Percentiles rank a stretch among this genome's conserved stretches.
phyloP scores from a whole-genome alignment of 2,329 filamentous ascomycete genomes.

The Fusarium sp. region DNA sequence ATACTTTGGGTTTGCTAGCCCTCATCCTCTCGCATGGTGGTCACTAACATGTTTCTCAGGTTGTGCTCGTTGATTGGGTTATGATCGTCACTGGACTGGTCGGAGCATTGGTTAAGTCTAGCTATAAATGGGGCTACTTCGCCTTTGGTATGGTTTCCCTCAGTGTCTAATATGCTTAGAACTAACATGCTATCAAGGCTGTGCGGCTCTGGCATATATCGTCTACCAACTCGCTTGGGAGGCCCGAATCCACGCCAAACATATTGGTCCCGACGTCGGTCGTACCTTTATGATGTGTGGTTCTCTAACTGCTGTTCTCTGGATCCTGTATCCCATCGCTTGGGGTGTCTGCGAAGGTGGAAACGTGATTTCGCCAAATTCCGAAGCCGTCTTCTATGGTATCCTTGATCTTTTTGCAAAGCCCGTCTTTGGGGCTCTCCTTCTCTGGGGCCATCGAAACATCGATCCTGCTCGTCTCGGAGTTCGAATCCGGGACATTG shows the following conservation, averaged over 20 bases:
- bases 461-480: conserved; percentile 69
- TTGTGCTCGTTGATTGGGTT: conserved; percentile 59
- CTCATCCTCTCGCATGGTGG: no score
- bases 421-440: conserved; percentile 69
- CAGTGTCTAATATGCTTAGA: rapidly evolving
- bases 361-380: conserved; percentile 67
- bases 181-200: conserved; percentile 38
- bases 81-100: conserved; percentile 60
- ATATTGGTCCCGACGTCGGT: conserved; percentile 64
- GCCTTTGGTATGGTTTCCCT: conserved; percentile 51
- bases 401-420: conserved; percentile 74
- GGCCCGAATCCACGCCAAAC: conserved; percentile 61
- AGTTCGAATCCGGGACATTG: conserved; percentile 52
- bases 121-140: conserved; percentile 69
- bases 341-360: conserved; percentile 65
- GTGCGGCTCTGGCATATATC: conserved; percentile 58
- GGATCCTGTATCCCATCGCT: conserved; percentile 67
- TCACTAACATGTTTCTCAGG: no score
- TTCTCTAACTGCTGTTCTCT: conserved; percentile 64
- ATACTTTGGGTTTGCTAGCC: conserved; percentile 54
- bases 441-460: conserved; percentile 71
- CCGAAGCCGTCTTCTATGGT: conserved; percentile 76
- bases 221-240: conserved; percentile 55
- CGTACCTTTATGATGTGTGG: conserved; percentile 66
- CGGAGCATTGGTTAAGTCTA: conserved; percentile 57